Evolutionary conservation across 192 early-diverging fungal species (phyloP).

Genomic region (Allomyces javanicus): DNA sequence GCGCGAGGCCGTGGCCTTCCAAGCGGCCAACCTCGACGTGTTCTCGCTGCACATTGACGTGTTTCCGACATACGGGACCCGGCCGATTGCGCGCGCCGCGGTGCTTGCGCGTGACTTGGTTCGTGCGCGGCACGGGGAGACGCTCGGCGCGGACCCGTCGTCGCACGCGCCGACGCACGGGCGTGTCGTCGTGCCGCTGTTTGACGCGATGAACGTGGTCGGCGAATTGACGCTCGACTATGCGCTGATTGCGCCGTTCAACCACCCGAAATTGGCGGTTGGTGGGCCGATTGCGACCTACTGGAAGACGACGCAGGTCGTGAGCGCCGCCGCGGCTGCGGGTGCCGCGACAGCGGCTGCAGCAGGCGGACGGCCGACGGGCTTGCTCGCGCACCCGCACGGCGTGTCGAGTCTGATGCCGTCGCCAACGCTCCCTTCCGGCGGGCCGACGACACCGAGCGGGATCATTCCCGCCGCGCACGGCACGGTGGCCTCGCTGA

Average conservation of each 20-base stretch:
- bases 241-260: conserved; percentile 67
- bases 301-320: conserved; percentile 89
- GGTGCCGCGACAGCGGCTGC: conserved; percentile 12
- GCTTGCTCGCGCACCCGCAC: background rate
- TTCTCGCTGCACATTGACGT: conserved; percentile 87
- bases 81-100: conserved; percentile 70
- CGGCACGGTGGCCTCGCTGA: conserved; percentile 36
- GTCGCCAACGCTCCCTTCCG: background rate
- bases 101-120: conserved; percentile 52
- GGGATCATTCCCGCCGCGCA: background rate
- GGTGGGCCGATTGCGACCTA: conserved; percentile 95
- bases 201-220: conserved; percentile 76
- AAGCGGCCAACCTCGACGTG: conserved; percentile 48
- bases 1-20: conserved; percentile 60
- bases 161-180: background rate
- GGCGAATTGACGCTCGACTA: conserved; percentile 74
- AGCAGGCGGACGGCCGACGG: conserved; percentile 7
- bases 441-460: background rate
- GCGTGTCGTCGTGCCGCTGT: conserved; percentile 30
- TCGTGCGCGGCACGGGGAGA: conserved; percentile 6
- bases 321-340: conserved; percentile 12
- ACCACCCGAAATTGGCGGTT: conserved; percentile 70
- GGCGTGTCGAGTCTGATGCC: background rate
- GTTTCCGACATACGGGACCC: conserved; percentile 91
- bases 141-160: conserved; percentile 4